Conservation (phyloP, 495 filamentous ascomycete genomes). For the Neurospora terricola region DNA sequence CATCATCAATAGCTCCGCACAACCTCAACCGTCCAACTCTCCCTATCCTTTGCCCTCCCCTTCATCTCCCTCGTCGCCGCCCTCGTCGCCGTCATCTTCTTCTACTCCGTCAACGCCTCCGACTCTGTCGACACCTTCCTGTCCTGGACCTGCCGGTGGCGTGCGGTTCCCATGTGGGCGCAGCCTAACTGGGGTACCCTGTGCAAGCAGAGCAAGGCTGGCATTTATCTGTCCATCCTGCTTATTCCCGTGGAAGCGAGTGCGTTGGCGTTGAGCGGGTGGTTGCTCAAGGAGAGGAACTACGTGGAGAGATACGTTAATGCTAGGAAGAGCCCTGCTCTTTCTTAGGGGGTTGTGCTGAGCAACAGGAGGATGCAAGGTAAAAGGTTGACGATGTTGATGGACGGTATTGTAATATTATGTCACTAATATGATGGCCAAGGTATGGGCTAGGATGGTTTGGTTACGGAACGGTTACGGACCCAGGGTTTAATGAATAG, state of each 20-base stretch:
- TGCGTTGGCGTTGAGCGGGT: conserved; percentile 30
- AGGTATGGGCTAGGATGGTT: not conserved
- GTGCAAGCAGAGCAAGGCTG: conserved; percentile 40
- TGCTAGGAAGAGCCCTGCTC: conserved; percentile 15
- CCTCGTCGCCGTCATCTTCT: conserved; percentile 41
- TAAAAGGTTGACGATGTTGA: not conserved
- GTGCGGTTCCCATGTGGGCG: conserved; percentile 30
- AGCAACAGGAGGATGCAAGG: not conserved
- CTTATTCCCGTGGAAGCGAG: conserved; percentile 41
- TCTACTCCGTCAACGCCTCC: conserved; percentile 44
- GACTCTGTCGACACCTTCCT: conserved; percentile 34
- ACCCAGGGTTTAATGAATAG: not conserved
- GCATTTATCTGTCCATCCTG: conserved; percentile 40
- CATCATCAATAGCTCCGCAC: conserved; percentile 29
- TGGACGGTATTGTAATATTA: not conserved
- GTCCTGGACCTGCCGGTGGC: conserved; percentile 49
- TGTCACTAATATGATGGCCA: not conserved
- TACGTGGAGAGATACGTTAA: conserved; percentile 17
- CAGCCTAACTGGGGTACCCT: conserved; percentile 39
- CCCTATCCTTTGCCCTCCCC: conserved; percentile 30
- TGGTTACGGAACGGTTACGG: not conserved
- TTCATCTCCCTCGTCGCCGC: conserved; percentile 33
- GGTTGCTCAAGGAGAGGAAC: conserved; percentile 28
- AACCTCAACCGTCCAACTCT: conserved; percentile 23
- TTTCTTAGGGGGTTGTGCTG: not conserved